Base-by-base conservation (phyloP, 148 eudicot species). In the Camellia granthamiana region DNA sequence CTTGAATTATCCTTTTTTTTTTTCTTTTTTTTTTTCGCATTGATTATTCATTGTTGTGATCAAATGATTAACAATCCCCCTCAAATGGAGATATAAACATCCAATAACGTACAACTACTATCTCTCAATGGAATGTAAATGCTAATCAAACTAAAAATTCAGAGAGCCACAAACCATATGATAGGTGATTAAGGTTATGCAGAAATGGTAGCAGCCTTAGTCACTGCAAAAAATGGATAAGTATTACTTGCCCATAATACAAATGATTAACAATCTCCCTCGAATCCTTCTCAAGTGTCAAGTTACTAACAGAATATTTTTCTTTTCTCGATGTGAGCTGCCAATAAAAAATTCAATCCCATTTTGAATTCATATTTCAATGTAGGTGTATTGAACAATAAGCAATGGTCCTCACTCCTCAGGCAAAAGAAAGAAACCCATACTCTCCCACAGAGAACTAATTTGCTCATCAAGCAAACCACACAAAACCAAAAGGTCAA, bases 341-440 rank as follows among this genome's bases (percentile, higher is more conserved):
- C 77, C 77, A 74, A 38, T 74, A 15, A 52, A 72, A 18, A 30
- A 44, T 75, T 5, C 18, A 19, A 75, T 60, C 30, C 58, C 44
- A 6, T 30, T 30, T 5, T 61, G 42, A 62, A 61, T 12, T 46
- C 19, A 0, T 6, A 3, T 64, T 0, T 56, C 61, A 46, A 56
- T 69, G 72, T 1, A n/a, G 7, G 72, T 69, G 23, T 5, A 18
- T 16, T 3, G 62, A 6, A 6, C 44, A 8, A 7, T 38, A 58
- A 30, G 21, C 19, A 16, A 7, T 4, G 6, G 13, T 12, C 23
- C n/a, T 6, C 38, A 30, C 38, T 11, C 10, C 16, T 49, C 38
- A 11, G 18, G 65, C 21, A 58, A 75, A 30, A 59, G 6, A 75
- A 52, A 2, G 10, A 18, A 30, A 13, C 0, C 6, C 5, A n/a